phyloP scores from a whole-genome alignment of 108 stramenopile species.

The Nannochloropsis granulata region DNA sequence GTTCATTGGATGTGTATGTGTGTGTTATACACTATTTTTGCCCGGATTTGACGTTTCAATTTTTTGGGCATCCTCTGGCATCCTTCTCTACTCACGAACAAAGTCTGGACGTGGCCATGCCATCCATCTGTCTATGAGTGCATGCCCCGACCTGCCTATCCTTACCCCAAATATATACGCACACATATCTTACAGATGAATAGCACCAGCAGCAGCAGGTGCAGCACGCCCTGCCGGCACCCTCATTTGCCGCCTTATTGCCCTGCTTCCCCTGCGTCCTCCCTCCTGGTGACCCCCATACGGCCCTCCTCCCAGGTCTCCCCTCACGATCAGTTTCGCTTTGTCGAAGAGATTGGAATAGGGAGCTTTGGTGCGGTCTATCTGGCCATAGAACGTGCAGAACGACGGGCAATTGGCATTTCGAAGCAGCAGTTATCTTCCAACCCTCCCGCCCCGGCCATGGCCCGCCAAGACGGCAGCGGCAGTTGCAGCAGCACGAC shows the following conservation, averaged over 20 bases:
- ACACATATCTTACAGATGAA: too few relatives aligned
- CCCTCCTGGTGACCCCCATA: neutral
- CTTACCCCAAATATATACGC: too few relatives aligned
- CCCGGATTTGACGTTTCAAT: too few relatives aligned
- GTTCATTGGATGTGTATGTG: too few relatives aligned
- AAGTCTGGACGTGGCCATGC: too few relatives aligned
- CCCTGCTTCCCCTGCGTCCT: neutral
- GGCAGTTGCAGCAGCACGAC: neutral
- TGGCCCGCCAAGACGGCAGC: neutral
- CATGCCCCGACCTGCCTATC: too few relatives aligned
- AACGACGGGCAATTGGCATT: neutral
- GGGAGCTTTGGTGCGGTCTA: slow-evolving; percentile 32
- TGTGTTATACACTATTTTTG: too few relatives aligned
- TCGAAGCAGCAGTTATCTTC: neutral
- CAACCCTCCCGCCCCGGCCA: slow-evolving; percentile 1
- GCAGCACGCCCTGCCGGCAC: neutral
- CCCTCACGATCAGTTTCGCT: neutral
- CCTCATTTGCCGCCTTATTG: neutral
- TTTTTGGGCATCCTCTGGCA: too few relatives aligned
- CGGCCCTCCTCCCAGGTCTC: neutral
- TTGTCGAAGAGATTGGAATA: slow-evolving; percentile 30
- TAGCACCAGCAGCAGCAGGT: neutral
- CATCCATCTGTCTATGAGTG: too few relatives aligned
- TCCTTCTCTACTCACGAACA: too few relatives aligned
- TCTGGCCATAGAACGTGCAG: slow-evolving; percentile 3